Evolutionary conservation across 768 basidiomycete species (phyloP).

Genomic region (Boletus rubescentipes): DNA sequence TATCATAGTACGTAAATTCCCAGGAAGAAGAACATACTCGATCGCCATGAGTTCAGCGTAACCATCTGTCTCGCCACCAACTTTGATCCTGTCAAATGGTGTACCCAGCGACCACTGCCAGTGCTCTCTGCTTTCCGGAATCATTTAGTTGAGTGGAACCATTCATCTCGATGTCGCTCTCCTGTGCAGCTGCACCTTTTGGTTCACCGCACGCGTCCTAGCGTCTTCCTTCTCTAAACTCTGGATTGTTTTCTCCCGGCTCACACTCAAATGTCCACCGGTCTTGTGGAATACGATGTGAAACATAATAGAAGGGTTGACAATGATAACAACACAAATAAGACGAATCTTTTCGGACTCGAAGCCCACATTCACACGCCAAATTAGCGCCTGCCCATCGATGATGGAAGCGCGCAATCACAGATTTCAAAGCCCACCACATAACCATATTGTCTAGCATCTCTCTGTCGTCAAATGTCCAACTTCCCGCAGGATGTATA

Average conservation of each 20-base stretch:
- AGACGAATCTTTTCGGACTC: no score
- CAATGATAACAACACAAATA: background rate
- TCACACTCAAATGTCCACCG: slow-evolving; percentile 87
- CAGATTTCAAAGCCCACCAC: slow-evolving; percentile 58
- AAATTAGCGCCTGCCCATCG: background rate
- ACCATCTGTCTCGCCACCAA: slow-evolving; percentile 72
- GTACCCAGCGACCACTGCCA: slow-evolving; percentile 85
- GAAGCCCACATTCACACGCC: no score
- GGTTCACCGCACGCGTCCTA: slow-evolving; percentile 24
- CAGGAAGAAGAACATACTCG: slow-evolving; percentile 44
- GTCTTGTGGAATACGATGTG: slow-evolving; percentile 77
- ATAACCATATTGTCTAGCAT: slow-evolving; percentile 94
- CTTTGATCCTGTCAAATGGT: slow-evolving; percentile 61
- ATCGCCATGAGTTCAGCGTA: slow-evolving; percentile 82
- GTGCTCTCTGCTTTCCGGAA: slow-evolving; percentile 40
- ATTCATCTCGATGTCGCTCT: slow-evolving; percentile 13
- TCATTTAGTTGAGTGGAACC: background rate
- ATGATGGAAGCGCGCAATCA: slow-evolving; percentile 1
- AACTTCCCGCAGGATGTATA: slow-evolving; percentile 5
- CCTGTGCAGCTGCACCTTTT: background rate
- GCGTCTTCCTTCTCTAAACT: slow-evolving; percentile 47
- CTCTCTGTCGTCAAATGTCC: slow-evolving; percentile 39
- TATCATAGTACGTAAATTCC: no score
- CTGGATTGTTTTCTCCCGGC: slow-evolving; percentile 76
- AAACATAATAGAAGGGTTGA: slow-evolving; percentile 46